Conservation (phyloP, 305 asterid genomes). For the Euphrasia arctica region DNA sequence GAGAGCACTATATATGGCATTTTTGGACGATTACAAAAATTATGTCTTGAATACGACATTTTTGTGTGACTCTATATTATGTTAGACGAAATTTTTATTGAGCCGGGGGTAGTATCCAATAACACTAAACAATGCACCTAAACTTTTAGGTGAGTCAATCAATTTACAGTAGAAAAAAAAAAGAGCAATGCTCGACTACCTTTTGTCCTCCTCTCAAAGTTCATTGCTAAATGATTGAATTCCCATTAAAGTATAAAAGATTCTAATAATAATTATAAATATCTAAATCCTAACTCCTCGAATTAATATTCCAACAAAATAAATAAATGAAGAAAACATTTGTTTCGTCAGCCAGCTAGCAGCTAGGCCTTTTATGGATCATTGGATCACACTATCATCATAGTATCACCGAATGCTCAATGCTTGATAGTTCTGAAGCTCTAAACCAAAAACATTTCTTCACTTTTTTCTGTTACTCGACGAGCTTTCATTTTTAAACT, state of each 20-base stretch:
- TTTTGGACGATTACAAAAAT: not conserved
- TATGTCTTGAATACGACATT: not conserved
- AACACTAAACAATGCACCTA: too few relatives aligned
- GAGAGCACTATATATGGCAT: not conserved
- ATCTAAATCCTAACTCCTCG: not conserved
- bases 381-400: not conserved
- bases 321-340: not conserved
- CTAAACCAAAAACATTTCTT: not conserved
- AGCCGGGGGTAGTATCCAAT: too few relatives aligned
- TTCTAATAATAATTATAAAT: conserved; percentile 3
- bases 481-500: conserved; percentile 5
- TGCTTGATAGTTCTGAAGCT: not conserved
- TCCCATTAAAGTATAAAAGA: not conserved
- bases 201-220: too few relatives aligned
- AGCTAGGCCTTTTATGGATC: not conserved
- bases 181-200: too few relatives aligned
- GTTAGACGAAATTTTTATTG: not conserved
- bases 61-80: not conserved
- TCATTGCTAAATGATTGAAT: not conserved
- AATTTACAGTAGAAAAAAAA: too few relatives aligned
- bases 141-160: too few relatives aligned
- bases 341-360: not conserved
- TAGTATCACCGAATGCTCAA: not conserved
- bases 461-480: not conserved
- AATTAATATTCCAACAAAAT: not conserved